These are phyloP conservation scores for Dactylellina cionopaga DNA, from an alignment of 2,329 filamentous ascomycete genomes.

Conservation along the genomic window DNA sequence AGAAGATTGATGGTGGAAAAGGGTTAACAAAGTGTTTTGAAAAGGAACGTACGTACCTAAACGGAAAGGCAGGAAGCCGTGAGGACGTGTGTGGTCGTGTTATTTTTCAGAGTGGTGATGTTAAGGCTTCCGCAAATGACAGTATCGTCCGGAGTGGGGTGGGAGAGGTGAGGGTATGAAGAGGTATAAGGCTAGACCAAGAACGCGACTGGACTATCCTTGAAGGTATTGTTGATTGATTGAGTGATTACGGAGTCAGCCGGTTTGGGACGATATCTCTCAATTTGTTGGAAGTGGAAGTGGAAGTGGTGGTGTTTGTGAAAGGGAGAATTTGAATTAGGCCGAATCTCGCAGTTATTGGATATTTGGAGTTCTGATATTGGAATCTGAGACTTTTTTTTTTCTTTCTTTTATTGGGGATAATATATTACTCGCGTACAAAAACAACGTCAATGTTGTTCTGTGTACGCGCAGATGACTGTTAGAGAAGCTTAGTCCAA, in stretches of 20 bases:
- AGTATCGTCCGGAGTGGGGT: slow-evolving; percentile 35
- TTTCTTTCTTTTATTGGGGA: too few relatives aligned
- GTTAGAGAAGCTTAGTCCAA: neutral
- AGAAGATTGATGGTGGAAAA: slow-evolving; percentile 33
- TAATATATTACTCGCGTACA: too few relatives aligned
- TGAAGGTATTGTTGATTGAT: too few relatives aligned
- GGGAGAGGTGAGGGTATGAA: neutral
- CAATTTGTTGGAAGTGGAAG: neutral
- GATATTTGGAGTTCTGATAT: slow-evolving; percentile 11
- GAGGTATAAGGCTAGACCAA: neutral
- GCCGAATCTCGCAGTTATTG: neutral
- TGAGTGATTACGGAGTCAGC: neutral
- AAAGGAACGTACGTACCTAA: slow-evolving; percentile 25
- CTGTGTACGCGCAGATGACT: neutral
- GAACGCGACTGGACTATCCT: slow-evolving; percentile 19
- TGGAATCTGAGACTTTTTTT: too few relatives aligned
- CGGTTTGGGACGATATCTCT: slow-evolving; percentile 1
- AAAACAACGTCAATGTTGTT: neutral
- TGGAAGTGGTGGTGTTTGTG: neutral
- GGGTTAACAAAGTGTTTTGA: slow-evolving; percentile 51
- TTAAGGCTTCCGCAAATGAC: slow-evolving; percentile 18
- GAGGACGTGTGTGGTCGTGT: slow-evolving; percentile 22
- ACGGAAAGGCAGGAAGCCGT: slow-evolving; percentile 11
- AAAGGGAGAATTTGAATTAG: neutral
- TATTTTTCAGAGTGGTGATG: neutral